A percentile compares a stretch with the other conserved stretches of the same genome.
phyloP scores from a whole-genome alignment of 345 rosid species.

The Noccaea caerulescens region DNA sequence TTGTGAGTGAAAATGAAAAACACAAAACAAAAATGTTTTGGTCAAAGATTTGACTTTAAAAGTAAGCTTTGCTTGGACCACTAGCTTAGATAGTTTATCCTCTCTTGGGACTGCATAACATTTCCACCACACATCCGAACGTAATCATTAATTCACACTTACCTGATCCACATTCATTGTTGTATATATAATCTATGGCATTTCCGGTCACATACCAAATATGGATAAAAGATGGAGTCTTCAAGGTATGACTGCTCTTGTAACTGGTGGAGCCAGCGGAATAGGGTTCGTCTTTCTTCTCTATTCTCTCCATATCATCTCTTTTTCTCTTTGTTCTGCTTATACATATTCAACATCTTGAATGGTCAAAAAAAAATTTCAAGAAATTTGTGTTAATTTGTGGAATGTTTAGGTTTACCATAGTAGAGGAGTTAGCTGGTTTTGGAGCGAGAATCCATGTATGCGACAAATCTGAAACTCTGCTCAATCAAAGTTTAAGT shows the following conservation, averaged over 20 bases:
- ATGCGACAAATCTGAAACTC: conserved; percentile 6
- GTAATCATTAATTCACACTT: no score
- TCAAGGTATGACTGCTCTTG: conserved; percentile 41
- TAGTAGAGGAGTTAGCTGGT: conserved; percentile 32
- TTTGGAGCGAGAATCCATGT: conserved; percentile 32
- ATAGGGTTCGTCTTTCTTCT: conserved; percentile 23
- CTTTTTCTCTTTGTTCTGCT: neutral
- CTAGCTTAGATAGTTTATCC: no score
- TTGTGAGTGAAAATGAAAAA: no score
- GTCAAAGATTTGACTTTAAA: no score
- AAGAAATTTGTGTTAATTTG: neutral
- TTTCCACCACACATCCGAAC: no score
- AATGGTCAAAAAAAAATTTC: no score
- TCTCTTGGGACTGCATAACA: no score
- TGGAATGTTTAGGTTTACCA: conserved; percentile 29
- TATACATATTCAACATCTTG: no score
- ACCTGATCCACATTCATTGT: neutral
- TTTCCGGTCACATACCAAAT: no score
- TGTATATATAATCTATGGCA: neutral
- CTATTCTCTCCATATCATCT: neutral
- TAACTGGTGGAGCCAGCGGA: conserved; percentile 36
- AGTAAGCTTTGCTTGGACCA: no score
- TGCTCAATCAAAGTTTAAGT: conserved; percentile 22
- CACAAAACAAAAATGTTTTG: no score
- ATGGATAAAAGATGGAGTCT: conserved; percentile 37